phyloP scores from a whole-genome alignment of 108 stramenopile genomes.

The Cyclotella atomus region DNA sequence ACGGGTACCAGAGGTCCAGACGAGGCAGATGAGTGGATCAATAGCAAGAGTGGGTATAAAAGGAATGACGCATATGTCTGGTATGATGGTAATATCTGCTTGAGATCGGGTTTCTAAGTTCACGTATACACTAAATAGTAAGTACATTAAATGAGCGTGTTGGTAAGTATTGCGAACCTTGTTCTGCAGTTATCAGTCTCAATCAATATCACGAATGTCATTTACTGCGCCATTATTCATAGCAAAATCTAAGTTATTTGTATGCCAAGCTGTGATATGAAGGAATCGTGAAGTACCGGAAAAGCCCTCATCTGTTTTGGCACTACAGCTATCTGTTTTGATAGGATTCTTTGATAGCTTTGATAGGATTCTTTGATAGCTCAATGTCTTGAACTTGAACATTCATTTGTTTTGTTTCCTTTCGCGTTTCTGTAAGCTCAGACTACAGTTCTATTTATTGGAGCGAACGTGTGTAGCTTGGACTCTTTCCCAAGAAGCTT shows the following conservation, averaged over 20 bases:
- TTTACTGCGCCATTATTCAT: background rate
- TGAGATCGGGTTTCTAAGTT: background rate
- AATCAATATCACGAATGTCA: background rate
- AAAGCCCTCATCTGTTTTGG: slow-evolving; percentile 4
- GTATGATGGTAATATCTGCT: slow-evolving; percentile 47
- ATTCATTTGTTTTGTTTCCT: slow-evolving; percentile 34
- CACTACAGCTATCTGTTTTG: background rate
- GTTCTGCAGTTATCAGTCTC: background rate
- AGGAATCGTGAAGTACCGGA: slow-evolving; percentile 5
- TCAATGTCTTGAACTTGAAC: slow-evolving; percentile 54
- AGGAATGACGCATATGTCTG: slow-evolving; percentile 73
- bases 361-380: slow-evolving; percentile 54
- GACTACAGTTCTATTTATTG: slow-evolving; percentile 59
- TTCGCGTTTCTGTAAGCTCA: slow-evolving; percentile 35
- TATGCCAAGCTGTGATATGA: slow-evolving; percentile 18
- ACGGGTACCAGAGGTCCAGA: slow-evolving; percentile 88
- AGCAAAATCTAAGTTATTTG: background rate
- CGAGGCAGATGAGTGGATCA: slow-evolving; percentile 80
- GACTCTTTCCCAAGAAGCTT: slow-evolving; percentile 4
- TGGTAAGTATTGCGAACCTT: too few species aligned
- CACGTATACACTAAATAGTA: background rate
- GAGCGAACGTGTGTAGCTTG: slow-evolving; percentile 58
- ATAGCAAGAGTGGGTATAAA: slow-evolving; percentile 62
- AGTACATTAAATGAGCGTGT: background rate
- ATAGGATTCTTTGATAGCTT: background rate